Percentiles rank a stretch among this genome's conserved stretches.
Evolutionary conservation across 371 early-diverging fungal species (phyloP).

Genomic region (Rhizomucor pusillus): DNA sequence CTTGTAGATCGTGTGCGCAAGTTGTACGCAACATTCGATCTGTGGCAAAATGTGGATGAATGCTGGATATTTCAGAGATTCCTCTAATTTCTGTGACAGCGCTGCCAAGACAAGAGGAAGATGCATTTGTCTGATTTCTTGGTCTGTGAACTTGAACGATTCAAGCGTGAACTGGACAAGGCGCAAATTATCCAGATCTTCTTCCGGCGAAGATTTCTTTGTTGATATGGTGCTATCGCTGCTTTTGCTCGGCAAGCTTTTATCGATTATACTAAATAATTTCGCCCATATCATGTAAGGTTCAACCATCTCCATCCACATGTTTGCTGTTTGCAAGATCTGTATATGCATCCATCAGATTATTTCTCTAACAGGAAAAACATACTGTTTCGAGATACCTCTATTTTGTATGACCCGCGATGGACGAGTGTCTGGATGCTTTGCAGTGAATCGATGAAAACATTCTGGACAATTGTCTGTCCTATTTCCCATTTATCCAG

Average conservation of each 20-base stretch:
- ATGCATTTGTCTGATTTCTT: conserved; percentile 78
- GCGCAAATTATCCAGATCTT: conserved; percentile 46
- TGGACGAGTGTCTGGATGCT: conserved; percentile 59
- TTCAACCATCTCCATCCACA: conserved; percentile 87
- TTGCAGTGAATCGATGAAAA: conserved; percentile 69
- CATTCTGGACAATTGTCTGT: conserved; percentile 65
- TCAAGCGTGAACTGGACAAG: conserved; percentile 68
- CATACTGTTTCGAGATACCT: conserved; percentile 43
- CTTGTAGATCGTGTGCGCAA: conserved; percentile 25
- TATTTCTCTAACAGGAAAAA: not conserved
- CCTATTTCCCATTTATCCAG: conserved; percentile 88
- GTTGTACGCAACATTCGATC: conserved; percentile 24
- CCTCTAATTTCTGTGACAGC: conserved; percentile 44
- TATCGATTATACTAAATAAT: conserved; percentile 54
- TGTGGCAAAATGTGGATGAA: conserved; percentile 36
- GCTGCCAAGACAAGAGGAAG: conserved; percentile 70
- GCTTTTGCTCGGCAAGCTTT: conserved; percentile 38
- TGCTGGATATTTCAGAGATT: conserved; percentile 14
- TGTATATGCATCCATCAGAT: conserved; percentile 15
- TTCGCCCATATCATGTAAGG: conserved; percentile 82
- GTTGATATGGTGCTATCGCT: not conserved
- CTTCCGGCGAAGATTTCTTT: not conserved
- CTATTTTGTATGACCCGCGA: conserved; percentile 30
- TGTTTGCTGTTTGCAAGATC: conserved; percentile 77
- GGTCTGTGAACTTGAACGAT: conserved; percentile 72